phyloP scores from a whole-genome alignment of 2,329 filamentous ascomycete species.

The Didymella pomorum region DNA sequence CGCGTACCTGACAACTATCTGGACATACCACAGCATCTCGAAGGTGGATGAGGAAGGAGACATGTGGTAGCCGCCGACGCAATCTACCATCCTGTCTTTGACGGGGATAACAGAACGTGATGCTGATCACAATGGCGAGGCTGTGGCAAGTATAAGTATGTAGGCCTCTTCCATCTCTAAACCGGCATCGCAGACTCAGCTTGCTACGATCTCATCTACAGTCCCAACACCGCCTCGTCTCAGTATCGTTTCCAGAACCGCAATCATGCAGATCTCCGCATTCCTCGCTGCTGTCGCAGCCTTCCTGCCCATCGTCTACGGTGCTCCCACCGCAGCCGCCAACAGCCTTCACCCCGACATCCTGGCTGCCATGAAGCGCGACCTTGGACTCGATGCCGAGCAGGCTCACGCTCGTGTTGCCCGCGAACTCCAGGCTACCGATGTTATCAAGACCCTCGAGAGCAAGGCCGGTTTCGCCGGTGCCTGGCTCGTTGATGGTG shows the following conservation, averaged over 20 bases:
- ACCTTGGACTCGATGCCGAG: constrained; percentile 52
- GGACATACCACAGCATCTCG: constrained; percentile 14
- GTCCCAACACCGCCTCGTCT: constrained; percentile 30
- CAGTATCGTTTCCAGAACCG: constrained; percentile 33
- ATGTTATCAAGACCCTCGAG: constrained; percentile 51
- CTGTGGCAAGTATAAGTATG: constrained; percentile 32
- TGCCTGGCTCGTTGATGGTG: constrained; percentile 52
- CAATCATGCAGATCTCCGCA: constrained; percentile 51
- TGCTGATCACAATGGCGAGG: constrained; percentile 10
- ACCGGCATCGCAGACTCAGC: constrained; percentile 27
- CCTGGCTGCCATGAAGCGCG: constrained; percentile 56
- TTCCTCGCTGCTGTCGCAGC: constrained; percentile 52
- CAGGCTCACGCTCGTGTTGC: constrained; percentile 52
- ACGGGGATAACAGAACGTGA: constrained; percentile 10
- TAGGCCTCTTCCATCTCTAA: constrained; percentile 11
- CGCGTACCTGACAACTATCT: constrained; percentile 21
- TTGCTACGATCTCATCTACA: constrained; percentile 36
- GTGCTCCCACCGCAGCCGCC: constrained; percentile 49
- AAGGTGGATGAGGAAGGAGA: constrained; percentile 30
- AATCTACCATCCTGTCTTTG: constrained; percentile 17
- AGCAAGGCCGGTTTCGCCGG: constrained; percentile 46
- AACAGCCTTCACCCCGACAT: constrained; percentile 53
- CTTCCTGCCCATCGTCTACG: constrained; percentile 53
- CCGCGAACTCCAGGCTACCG: constrained; percentile 48
- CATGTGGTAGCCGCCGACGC: constrained; percentile 12